phyloP scores from a whole-genome alignment of 148 eudicot species.

The Persicaria tinctoria region DNA sequence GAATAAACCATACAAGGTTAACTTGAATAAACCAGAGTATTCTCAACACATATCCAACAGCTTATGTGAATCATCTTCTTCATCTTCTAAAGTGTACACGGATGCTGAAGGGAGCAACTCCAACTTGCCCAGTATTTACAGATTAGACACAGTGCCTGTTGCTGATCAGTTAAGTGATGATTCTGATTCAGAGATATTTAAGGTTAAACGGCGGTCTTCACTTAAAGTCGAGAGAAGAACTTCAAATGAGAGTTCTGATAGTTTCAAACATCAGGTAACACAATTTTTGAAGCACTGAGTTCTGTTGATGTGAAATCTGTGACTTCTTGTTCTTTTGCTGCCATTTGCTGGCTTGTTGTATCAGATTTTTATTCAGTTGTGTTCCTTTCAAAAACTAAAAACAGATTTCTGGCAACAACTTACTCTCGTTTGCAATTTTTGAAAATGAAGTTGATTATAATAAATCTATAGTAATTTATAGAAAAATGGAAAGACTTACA shows the following conservation, averaged over 20 bases:
- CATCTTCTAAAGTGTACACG: conserved; percentile 28
- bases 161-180: conserved; percentile 55
- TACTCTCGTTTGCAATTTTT: no score
- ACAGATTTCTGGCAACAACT: no score
- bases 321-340: background rate
- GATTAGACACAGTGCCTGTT: conserved; percentile 22
- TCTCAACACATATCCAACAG: conserved; percentile 21
- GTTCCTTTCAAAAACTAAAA: background rate
- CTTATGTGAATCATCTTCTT: conserved; percentile 26
- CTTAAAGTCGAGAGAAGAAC: conserved; percentile 36
- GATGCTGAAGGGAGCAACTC: conserved; percentile 16
- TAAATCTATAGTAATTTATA: no score
- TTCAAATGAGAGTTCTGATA: conserved; percentile 19
- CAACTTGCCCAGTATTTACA: conserved; percentile 16
- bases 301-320: conserved; percentile 1
- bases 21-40: conserved; percentile 19
- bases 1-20: conserved; percentile 15
- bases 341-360: background rate
- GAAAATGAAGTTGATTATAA: no score
- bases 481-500: no score
- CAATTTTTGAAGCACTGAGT: background rate
- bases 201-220: conserved; percentile 76
- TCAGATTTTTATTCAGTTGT: no score
- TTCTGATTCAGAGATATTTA: conserved; percentile 84
- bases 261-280: conserved; percentile 48